Base-by-base conservation (phyloP, 202 grass and related monocot species). In the Miscanthus sacchariflorus region DNA sequence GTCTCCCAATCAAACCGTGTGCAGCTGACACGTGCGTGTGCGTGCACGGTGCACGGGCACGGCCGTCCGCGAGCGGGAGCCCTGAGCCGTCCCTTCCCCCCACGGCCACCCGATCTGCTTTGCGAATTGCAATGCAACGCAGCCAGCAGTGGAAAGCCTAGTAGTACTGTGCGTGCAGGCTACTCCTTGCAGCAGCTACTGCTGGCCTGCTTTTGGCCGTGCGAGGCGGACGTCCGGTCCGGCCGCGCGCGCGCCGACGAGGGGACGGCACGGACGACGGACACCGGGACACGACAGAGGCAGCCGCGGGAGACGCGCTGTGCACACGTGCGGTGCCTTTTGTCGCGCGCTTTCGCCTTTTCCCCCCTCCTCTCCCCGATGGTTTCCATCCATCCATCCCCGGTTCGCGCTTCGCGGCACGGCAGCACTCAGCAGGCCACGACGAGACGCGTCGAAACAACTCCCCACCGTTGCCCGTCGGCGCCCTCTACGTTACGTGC, bases 311-410 rank as follows among this genome's bases (percentile, higher is more conserved):
- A 58, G 54, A 58, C 2, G 54, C 54, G 54, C 19, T 59, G 56
- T 59, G 89, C 52, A 43, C 84, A 83, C 89, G 89, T 90, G 88
- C 54, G 63, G 13, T 15, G 18, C 46, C 68, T 78, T 66, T 65
- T 18, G 72, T 33, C 27, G 15, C 27, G 4, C n/a, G 24, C 75
- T 13, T 23, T 44, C 21, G 46, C 27, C 15, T 54, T 52, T 25
- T 76, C 4, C 33, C 1, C 49, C 0, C 0, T 23, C 18, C 18
- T 8, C 14, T 2, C 15, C 49, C 49, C 49, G 49, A 50, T 50
- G 48, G 46, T 49, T 49, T 49, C 44, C 44, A 48, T 48, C 45
- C 45, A 12, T 13, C 44, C 44, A 45, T 10, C 10, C 2, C 8
- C 8, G 9, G 10, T 36, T 36, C 35, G 35, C 35, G 35, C 35